Base-by-base conservation (phyloP, 768 basidiomycete genomes). In the Cubamyces lactineus region DNA sequence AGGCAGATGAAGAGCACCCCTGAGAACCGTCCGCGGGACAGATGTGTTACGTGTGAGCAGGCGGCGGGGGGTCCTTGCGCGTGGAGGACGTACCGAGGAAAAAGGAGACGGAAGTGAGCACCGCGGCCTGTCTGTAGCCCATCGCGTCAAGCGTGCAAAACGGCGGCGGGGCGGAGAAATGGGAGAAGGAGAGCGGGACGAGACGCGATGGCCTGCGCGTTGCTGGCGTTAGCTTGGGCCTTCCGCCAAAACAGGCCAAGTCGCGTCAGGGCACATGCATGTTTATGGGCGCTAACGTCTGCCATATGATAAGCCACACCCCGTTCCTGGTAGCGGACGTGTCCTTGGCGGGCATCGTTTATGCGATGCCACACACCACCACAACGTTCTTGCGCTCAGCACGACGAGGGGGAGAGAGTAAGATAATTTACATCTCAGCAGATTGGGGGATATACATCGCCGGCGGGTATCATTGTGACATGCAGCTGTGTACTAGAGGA, bases 111-210 rank as follows among this genome's bases (percentile, higher is more conserved):
- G 94, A 88, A 42, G 88, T 86, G 45, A 96, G 83, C 26, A 96
- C 86, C n/a, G 92, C 89, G 43, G 92, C 94, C 72, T 93, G 88
- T 72, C 84, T 83, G 82, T 96, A 98, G 48, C 91, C 90, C 94
- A 96, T 96, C 17, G 49, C 23, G 45, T 69, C 16, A 53, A 13
- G 51, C 19, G 24, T 48, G 47, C 26, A 28, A 49, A n/a, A 11
- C 57, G 26, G 66, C 53, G 63, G 45, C 57, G 50, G 34, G n/a
- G 50, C 26, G 39, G 49, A 41, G 53, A n/a, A 38, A 41, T 16
- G 54, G 26, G 38, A 47, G 53, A 28, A 16, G 16, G 42, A 39
- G 26, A 21, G 42, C 45, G 30, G 28, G 47, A 23, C n/a, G 17
- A 28, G 57, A 26, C 28, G 51, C 21, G 19, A 56, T 30, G 57